Percentiles rank a stretch among this genome's conserved stretches.
Evolutionary conservation across 225 moss, liverwort and hornwort genomes (phyloP).

Genomic region (Marchantia paleacea): DNA sequence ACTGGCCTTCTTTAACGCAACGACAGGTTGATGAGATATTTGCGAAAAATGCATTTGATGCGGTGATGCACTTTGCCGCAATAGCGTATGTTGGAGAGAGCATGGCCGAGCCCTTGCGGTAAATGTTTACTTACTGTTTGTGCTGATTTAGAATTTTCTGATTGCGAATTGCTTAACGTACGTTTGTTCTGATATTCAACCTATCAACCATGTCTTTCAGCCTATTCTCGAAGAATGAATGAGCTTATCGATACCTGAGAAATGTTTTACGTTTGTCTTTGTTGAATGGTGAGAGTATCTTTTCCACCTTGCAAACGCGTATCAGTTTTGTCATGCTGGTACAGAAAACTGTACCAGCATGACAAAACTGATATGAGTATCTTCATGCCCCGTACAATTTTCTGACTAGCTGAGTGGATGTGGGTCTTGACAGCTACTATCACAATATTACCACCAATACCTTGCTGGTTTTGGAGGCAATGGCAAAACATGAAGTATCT

Average conservation of each 20-base stretch:
- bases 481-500: conserved; percentile 73
- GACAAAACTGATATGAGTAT: too few relatives aligned
- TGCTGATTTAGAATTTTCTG: not conserved
- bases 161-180: not conserved
- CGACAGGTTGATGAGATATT: conserved; percentile 78
- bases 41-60: conserved; percentile 67
- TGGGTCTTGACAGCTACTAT: conserved; percentile 58
- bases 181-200: not conserved
- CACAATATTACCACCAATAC: conserved; percentile 93
- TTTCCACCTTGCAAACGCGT: too few relatives aligned
- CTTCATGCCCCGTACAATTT: too few relatives aligned
- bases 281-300: not conserved
- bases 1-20: conserved; percentile 30
- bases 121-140: not conserved
- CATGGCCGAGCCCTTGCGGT: conserved; percentile 81
- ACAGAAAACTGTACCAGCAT: too few relatives aligned
- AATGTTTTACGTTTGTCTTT: not conserved
- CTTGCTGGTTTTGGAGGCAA: conserved; percentile 72
- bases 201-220: not conserved
- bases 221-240: not conserved
- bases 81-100: conserved; percentile 96
- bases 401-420: not conserved
- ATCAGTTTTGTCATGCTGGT: too few relatives aligned
- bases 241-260: not conserved
- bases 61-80: conserved; percentile 94